These are phyloP conservation scores for Cercospora sesami DNA, from an alignment of 2,329 filamentous ascomycete genomes.

Conservation along the genomic window DNA sequence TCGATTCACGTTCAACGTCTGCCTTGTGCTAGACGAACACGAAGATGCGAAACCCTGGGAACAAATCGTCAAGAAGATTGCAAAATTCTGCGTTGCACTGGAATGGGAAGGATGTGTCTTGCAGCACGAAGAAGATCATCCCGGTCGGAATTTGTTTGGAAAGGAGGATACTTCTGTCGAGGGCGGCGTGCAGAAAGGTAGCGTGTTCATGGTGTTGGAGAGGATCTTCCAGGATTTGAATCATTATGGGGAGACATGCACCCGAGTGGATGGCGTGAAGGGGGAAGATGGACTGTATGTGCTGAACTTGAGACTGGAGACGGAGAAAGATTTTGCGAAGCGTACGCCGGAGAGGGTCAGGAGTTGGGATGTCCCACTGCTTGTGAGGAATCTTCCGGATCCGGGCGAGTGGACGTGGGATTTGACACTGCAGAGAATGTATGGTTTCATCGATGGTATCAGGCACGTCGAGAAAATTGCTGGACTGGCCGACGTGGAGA, in stretches of 20 bases:
- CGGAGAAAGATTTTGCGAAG: conserved; percentile 69
- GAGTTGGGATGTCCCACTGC: conserved; percentile 87
- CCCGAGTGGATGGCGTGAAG: conserved; percentile 29
- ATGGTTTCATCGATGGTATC: conserved; percentile 85
- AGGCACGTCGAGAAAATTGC: conserved; percentile 87
- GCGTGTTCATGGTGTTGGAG: conserved; percentile 72
- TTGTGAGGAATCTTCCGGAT: conserved; percentile 53
- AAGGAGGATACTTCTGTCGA: conserved; percentile 34
- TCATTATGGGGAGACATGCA: conserved; percentile 84
- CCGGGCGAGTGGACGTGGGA: conserved; percentile 69
- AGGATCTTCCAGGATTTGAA: conserved; percentile 90
- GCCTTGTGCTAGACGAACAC: conserved; percentile 71
- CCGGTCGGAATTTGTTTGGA: conserved; percentile 33
- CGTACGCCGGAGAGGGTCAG: conserved; percentile 73
- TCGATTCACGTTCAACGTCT: conserved; percentile 98
- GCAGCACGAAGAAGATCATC: conserved; percentile 56
- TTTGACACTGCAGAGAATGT: conserved; percentile 74
- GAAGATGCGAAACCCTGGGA: conserved; percentile 61
- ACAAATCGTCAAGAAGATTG: conserved; percentile 81
- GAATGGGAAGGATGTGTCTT: conserved; percentile 90
- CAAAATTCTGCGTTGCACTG: conserved; percentile 80
- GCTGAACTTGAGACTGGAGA: conserved; percentile 35
- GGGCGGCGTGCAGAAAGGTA: conserved; percentile 31
- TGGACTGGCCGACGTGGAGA: conserved; percentile 78
- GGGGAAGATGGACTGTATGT: conserved; percentile 25